These are phyloP conservation scores for Cephalotrichum gorgonifer DNA, from an alignment of 2,329 filamentous ascomycete species.

Conservation along the genomic window DNA sequence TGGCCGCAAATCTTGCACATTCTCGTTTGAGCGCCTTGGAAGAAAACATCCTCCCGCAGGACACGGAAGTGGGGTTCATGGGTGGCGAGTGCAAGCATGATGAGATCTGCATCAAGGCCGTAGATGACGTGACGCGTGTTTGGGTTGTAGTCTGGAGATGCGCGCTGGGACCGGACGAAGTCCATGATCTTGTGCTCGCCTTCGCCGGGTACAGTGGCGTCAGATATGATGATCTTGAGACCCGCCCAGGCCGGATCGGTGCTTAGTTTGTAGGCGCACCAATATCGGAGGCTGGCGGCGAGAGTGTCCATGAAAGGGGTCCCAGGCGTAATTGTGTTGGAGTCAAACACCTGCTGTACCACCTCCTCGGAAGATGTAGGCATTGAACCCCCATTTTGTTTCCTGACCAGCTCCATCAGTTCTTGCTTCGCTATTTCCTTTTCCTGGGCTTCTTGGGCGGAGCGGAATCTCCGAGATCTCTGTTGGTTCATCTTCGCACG, in stretches of 20 bases:
- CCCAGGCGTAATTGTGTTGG: slow-evolving; percentile 79
- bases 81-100: slow-evolving; percentile 94
- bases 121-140: slow-evolving; percentile 98
- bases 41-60: slow-evolving; percentile 92
- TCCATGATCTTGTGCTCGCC: slow-evolving; percentile 99
- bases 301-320: slow-evolving; percentile 99
- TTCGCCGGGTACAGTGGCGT: slow-evolving; percentile 94
- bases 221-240: slow-evolving; percentile 95
- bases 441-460: slow-evolving; percentile 87
- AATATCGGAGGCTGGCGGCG: slow-evolving; percentile 82
- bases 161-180: slow-evolving; percentile 87
- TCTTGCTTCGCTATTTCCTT: slow-evolving; percentile 88
- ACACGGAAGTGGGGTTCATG: slow-evolving; percentile 97
- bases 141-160: slow-evolving; percentile 83
- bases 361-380: slow-evolving; percentile 31
- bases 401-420: slow-evolving; percentile 72
- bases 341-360: slow-evolving; percentile 87
- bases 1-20: slow-evolving; percentile 86
- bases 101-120: slow-evolving; percentile 92
- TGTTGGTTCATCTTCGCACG: slow-evolving; percentile 99
- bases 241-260: slow-evolving; percentile 93
- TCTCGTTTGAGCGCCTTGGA: slow-evolving; percentile 72
- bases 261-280: slow-evolving; percentile 95
- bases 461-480: slow-evolving; percentile 86
- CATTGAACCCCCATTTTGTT: slow-evolving; percentile 58